Evolutionary conservation across 2,329 filamentous ascomycete genomes (phyloP), one percentile per base, ranked within the genome.

Genomic region (Cordyceps militaris): DNA sequence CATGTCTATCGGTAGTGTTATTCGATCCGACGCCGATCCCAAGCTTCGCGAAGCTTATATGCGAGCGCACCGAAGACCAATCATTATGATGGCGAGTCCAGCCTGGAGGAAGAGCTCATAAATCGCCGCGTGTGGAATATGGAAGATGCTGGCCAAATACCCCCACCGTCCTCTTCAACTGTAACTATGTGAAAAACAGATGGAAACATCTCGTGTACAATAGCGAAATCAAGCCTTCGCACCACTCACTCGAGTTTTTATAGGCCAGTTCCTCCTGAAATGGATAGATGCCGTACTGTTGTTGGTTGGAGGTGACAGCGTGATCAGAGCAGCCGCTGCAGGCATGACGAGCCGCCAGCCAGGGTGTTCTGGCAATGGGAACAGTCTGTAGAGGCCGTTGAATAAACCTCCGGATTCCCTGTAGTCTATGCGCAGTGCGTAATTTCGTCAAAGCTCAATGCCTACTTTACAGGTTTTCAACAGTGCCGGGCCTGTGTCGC

Each of bases 1-100:
- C 81, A 99, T 99, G 94, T 93, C 90, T 59, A 96, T 99, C 66
- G 94, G 94, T 65, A 96, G 91, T 66, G 92, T 96, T 46, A 97
- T 99, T 68, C 88, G 94, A 69, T 92, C 91, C 60, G 94, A 99
- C 66, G 85, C 89, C 63, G 89, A 90, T 44, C 85, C 88, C 38
- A 86, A 89, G 66, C 79, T 87, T 59, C 80, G 85, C 64, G 83
- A 91, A 70, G 84, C 89, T 59, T 96, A 93, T 76, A 82, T 84
- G 64, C 83, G 84, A 70, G 85, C 89, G 52, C 85, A 87, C 64
- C 80, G 87, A 66, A 82, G 84, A 62, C 90, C 92, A 24, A 84
- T 93, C 66, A 84, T 96, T 34, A 60, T 73, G 65, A 69, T 66
- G 69, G 70, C 71, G 42, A 69, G 70, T 54, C 67, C 69, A n/a